A percentile compares a stretch with the other conserved stretches of the same genome.
Conservation (phyloP, 2,329 filamentous ascomycete species). For the Colletotrichum sp. region DNA sequence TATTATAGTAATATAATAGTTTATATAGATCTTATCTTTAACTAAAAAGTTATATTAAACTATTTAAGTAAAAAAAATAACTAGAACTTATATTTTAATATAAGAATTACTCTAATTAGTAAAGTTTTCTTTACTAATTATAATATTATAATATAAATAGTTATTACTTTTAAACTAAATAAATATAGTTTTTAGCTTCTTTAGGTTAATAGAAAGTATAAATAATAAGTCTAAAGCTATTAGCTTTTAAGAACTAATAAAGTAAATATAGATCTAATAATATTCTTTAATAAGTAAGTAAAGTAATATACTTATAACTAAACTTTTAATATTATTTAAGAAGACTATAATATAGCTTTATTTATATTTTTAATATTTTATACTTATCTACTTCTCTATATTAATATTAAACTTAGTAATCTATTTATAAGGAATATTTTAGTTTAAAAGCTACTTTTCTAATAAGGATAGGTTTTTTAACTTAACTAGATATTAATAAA, state of each 20-base stretch:
- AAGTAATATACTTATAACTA: not conserved
- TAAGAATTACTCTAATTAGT: not conserved
- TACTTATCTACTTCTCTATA: not conserved
- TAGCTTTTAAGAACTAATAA: not conserved
- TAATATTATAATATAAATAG: not conserved
- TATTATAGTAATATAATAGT: not conserved
- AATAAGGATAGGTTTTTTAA: not conserved
- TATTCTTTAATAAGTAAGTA: not conserved
- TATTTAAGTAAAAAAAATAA: not conserved
- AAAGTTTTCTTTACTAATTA: not conserved
- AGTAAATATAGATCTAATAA: not conserved
- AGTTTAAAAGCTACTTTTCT: not conserved
- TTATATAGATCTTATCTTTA: not conserved
- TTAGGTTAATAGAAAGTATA: not conserved
- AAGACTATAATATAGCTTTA: not conserved
- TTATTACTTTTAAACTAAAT: not conserved
- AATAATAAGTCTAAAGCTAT: not conserved
- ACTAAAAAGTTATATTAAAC: not conserved
- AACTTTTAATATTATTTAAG: not conserved
- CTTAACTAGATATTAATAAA: not conserved
- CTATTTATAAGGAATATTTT: not conserved
- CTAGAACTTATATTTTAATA: not conserved
- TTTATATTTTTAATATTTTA: not conserved
- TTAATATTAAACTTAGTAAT: not conserved
- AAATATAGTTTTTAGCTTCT: not conserved